A percentile compares a stretch with the other conserved stretches of the same genome.
These are phyloP conservation scores for Tulasnella sp. DNA, from an alignment of 768 basidiomycete species.

Conservation along the genomic window DNA sequence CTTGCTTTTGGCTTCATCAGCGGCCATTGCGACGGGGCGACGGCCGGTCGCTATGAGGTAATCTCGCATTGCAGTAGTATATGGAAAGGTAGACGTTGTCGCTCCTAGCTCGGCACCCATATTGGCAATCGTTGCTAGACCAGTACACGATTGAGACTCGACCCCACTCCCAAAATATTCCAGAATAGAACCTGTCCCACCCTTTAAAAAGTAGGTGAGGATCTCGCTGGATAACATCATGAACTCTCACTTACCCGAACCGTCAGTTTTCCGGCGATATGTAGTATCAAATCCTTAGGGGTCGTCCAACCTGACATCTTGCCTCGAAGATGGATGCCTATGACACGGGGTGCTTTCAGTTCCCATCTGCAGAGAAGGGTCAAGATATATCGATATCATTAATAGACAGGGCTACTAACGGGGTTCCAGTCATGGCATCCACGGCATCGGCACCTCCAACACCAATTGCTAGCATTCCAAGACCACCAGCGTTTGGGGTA, in stretches of 20 bases:
- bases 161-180: constrained; percentile 97
- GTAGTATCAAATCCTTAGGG: constrained; percentile 90
- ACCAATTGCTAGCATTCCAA: constrained; percentile 92
- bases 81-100: constrained; percentile 97
- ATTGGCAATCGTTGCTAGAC: constrained; percentile 89
- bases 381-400: not conserved
- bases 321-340: constrained; percentile 81
- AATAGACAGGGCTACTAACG: constrained; percentile 42
- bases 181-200: constrained; percentile 88
- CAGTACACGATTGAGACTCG: constrained; percentile 79
- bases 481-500: constrained; percentile 94
- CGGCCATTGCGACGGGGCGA: constrained; percentile 69
- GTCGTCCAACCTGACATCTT: constrained; percentile 83
- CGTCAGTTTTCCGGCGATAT: constrained; percentile 86
- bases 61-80: constrained; percentile 74
- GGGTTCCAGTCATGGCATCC: constrained; percentile 94
- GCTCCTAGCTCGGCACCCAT: constrained; percentile 99
- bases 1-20: constrained; percentile 62
- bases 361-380: not conserved
- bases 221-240: not conserved
- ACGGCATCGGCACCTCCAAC: constrained; percentile 99
- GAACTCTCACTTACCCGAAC: constrained; percentile 50
- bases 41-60: constrained; percentile 88
- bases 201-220: constrained; percentile 34
- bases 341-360: not conserved